phyloP scores from a whole-genome alignment of 2,329 filamentous ascomycete genomes.

The Zarea fungicola region DNA sequence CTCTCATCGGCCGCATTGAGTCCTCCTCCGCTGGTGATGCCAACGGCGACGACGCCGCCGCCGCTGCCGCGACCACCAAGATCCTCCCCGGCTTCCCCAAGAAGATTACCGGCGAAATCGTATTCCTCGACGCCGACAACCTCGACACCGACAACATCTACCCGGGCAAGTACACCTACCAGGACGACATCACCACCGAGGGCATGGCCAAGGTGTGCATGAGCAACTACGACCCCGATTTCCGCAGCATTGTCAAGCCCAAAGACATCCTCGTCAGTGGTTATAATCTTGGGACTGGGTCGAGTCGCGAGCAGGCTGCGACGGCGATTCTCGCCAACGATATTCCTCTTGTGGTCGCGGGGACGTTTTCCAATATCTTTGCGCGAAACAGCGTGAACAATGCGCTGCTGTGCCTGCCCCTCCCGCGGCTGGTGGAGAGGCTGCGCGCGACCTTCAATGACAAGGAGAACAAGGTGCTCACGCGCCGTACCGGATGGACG shows the following conservation, averaged over 20 bases:
- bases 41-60: too few relatives aligned
- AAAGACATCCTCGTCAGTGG: conserved; percentile 81
- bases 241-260: conserved; percentile 55
- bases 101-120: conserved; percentile 75
- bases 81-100: conserved; percentile 84
- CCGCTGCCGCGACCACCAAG: too few relatives aligned
- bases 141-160: conserved; percentile 93
- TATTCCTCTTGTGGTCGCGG: conserved; percentile 74
- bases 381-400: conserved; percentile 73
- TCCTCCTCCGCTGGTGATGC: conserved; percentile 9
- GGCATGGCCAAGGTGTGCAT: conserved; percentile 89
- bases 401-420: conserved; percentile 65
- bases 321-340: conserved; percentile 78
- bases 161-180: conserved; percentile 76
- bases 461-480: conserved; percentile 54
- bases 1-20: conserved; percentile 17
- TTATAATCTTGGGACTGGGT: conserved; percentile 85
- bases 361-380: conserved; percentile 83
- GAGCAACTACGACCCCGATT: conserved; percentile 83
- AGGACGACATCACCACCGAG: conserved; percentile 70
- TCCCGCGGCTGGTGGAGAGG: conserved; percentile 60
- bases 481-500: conserved; percentile 74
- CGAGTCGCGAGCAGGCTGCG: conserved; percentile 75
- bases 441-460: conserved; percentile 56
- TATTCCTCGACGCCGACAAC: conserved; percentile 77